Base-by-base conservation (phyloP, 208 protist species). In the Strigomonas culicis region DNA sequence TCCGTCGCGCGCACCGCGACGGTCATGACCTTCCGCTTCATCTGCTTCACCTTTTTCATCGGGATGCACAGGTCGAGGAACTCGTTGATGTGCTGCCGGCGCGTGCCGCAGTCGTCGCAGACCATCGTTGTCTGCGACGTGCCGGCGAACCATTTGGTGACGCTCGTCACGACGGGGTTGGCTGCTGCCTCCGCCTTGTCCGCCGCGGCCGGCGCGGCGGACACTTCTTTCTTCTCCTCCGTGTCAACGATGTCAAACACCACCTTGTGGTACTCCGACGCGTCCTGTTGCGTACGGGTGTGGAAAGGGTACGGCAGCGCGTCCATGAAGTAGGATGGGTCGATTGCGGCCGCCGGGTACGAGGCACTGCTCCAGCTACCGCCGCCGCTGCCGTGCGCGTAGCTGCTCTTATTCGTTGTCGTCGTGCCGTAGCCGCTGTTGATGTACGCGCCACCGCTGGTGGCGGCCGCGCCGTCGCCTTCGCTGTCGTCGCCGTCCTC, bases 251-350 rank as follows among this genome's bases (percentile, higher is more conserved):
- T 63, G 44, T 86, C 80, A 27, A 92, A 59, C 51, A 92, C 44
- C 25, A 80, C 70, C 56, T 88, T 87, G 52, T 64, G 68, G 52
- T 81, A 86, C 73, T 88, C 86, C n/a, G 82, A 88, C 13, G 86
- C 79, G 64, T 92, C 86, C 61, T 92, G 86, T 49, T 88, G 86
- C 4, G 63, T 75, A 39, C 75, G 71, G 30, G 88, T 78, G 57
- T 77, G 64, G 63, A 92, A 88, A 1, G 74, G 73, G 6, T 41
- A 36, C 0, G 86, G 81, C 51, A 86, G 67, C 17, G 68, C 56
- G 22, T 62, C 1, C 28, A 44, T 27, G 17, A 86, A 69, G 53
- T 75, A 77, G 32, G 71, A 50, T 1, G 79, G 76, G 52, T 75
- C 39, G 17, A 86, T 63, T 0, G 66, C 30, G 32, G 50, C 24